Evolutionary conservation across 495 filamentous ascomycete genomes (phyloP), one percentile per base, ranked within the genome.

Genomic region (Pseudevernia furfuracea): DNA sequence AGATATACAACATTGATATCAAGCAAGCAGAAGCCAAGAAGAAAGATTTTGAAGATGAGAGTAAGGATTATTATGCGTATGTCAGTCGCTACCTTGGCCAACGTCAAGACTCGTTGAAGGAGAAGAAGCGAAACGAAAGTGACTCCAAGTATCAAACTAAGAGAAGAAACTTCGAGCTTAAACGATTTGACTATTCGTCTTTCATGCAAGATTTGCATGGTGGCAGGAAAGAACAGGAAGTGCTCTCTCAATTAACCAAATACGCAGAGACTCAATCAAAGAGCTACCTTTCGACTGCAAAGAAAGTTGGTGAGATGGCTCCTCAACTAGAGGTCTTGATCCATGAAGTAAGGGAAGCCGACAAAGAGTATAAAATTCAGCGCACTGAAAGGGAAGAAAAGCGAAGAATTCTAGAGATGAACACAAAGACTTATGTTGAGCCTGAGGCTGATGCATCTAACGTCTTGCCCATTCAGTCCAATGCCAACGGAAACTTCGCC

Each of bases 181-280:
- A 91, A 76, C 87, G 95, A 14, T 99, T 99, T 65, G 94, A 99
- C 76, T 99, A 99, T 74, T 97, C 92, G 23, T 96, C 91, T 15
- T 99, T 97, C 73, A 96, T 99, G 91, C 92, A 97, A 66, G 94
- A 99, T 78, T 80, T 99, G 15, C 94, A 97, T 69, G 94, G 94
- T 32, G 94, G 94, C 37, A 89, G 94, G 64, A 97, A 97, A 71
- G 95, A 99, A 68, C 94, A 97, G 72, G 94, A 97, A 72, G 89
- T 99, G 28, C 79, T 99, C 30, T 97, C 95, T 19, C 91, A 96
- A 73, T 79, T 99, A 48, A 97, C 94, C 25, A 93, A 89, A 72
- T 99, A 92, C 73, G 94, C 94, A 4, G 91, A 96, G 73, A 86
- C 87, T 9, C 94, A 99, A 73, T 89, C 95, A 15, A 87, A 82